phyloP scores from a whole-genome alignment of 129 eudicot species.

The Centaurea solstitialis region DNA sequence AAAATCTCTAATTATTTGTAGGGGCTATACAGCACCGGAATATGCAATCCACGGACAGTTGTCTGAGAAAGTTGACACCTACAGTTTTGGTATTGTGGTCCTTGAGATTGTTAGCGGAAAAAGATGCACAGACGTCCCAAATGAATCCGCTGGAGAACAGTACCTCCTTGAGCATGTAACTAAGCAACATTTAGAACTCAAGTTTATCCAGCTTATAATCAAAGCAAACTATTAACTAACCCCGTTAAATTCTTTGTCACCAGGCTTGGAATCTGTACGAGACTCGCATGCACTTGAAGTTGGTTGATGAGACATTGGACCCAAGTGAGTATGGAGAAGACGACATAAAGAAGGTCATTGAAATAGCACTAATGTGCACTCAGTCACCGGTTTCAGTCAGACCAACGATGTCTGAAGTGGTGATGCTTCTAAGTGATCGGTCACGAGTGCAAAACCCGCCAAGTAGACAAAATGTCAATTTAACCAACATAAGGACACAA shows the following conservation, averaged over 20 bases:
- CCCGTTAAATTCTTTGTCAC: neutral
- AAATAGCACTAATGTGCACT: slow-evolving; percentile 70
- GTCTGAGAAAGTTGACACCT: slow-evolving; percentile 81
- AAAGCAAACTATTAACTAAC: neutral
- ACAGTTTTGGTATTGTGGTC: slow-evolving; percentile 73
- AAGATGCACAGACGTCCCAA: slow-evolving; percentile 48
- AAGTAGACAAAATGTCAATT: slow-evolving; percentile 38
- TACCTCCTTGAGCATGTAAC: slow-evolving; percentile 75
- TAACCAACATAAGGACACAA: slow-evolving; percentile 25
- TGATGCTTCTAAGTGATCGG: slow-evolving; percentile 59
- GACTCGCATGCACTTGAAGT: slow-evolving; percentile 41
- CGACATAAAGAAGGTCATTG: slow-evolving; percentile 63
- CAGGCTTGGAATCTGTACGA: slow-evolving; percentile 81
- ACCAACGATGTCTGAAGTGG: slow-evolving; percentile 79
- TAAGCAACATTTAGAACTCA: neutral
- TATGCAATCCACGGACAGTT: slow-evolving; percentile 80
- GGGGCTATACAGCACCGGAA: slow-evolving; percentile 90
- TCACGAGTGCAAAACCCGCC: slow-evolving; percentile 39
- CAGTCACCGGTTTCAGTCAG: slow-evolving; percentile 63
- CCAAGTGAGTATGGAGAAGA: slow-evolving; percentile 48
- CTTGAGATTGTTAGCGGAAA: slow-evolving; percentile 77
- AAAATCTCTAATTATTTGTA: slow-evolving; percentile 14
- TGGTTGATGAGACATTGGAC: slow-evolving; percentile 68
- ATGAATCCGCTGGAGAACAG: slow-evolving; percentile 48
- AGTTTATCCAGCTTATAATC: neutral